Evolutionary conservation across 768 basidiomycete genomes (phyloP).

Genomic region (Lactarius sp.): DNA sequence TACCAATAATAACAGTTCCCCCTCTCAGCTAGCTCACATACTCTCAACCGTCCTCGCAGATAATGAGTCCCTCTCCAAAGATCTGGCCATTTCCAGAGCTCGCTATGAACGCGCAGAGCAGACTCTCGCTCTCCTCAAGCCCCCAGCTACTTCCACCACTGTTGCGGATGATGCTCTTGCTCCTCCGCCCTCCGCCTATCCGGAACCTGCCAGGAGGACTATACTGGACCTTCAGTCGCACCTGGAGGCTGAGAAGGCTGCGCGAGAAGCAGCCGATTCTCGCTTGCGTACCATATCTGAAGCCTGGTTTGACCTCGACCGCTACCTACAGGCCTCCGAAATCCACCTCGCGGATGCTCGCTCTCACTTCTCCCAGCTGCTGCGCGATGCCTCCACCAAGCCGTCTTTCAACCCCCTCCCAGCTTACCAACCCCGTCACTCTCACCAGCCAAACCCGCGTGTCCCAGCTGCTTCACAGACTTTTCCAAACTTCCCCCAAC

Average conservation of each 20-base stretch:
- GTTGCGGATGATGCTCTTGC: slow-evolving; percentile 10
- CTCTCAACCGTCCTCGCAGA: slow-evolving; percentile 26
- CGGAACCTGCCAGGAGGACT: slow-evolving; percentile 21
- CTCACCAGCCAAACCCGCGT: slow-evolving; percentile 9
- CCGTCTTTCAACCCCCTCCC: slow-evolving; percentile 20
- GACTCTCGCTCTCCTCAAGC: slow-evolving; percentile 20
- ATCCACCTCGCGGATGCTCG: slow-evolving; percentile 22
- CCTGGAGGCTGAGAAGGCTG: slow-evolving; percentile 22
- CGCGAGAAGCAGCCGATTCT: slow-evolving; percentile 24
- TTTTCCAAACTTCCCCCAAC: slow-evolving; percentile 36
- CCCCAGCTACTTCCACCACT: slow-evolving; percentile 6
- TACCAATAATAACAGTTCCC: slow-evolving; percentile 12
- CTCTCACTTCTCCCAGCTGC: slow-evolving; percentile 23
- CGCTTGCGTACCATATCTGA: slow-evolving; percentile 23
- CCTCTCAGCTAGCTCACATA: slow-evolving; percentile 25
- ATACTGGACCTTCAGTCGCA: slow-evolving; percentile 23
- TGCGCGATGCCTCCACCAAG: slow-evolving; percentile 22
- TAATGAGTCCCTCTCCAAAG: slow-evolving; percentile 24
- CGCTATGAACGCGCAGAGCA: slow-evolving; percentile 25
- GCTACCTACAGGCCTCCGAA: slow-evolving; percentile 19
- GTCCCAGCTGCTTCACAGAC: slow-evolving; percentile 27
- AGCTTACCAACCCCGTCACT: slow-evolving; percentile 14
- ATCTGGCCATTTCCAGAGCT: slow-evolving; percentile 17
- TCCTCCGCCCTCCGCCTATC: slow-evolving; percentile 11
- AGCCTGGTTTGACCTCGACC: slow-evolving; percentile 25